These are phyloP conservation scores for Canavalia ensiformis DNA, from an alignment of 306 rosid species.

Conservation along the genomic window DNA sequence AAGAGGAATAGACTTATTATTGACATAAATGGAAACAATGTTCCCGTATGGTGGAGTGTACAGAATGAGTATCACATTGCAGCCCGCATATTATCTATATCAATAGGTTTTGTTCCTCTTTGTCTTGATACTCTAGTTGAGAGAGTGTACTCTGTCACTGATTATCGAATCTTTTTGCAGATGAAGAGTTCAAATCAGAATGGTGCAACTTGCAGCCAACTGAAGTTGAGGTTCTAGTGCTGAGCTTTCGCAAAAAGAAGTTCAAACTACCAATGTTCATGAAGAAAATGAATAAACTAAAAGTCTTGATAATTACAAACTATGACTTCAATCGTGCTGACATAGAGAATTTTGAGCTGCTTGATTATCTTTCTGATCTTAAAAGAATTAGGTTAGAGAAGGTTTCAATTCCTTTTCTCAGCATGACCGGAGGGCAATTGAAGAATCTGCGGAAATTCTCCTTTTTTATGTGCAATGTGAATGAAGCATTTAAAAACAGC, in stretches of 20 bases:
- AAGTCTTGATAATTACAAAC: slow-evolving; percentile 63
- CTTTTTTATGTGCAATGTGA: slow-evolving; percentile 70
- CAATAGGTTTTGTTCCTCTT: slow-evolving; percentile 62
- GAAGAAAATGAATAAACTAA: slow-evolving; percentile 61
- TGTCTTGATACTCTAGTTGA: neutral
- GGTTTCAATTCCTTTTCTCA: slow-evolving; percentile 56
- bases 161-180: slow-evolving; percentile 57
- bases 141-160: neutral
- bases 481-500: slow-evolving; percentile 51
- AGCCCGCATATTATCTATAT: slow-evolving; percentile 65
- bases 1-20: slow-evolving; percentile 61
- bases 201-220: slow-evolving; percentile 61
- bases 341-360: slow-evolving; percentile 51
- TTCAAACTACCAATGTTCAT: slow-evolving; percentile 59
- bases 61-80: slow-evolving; percentile 45
- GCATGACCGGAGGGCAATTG: slow-evolving; percentile 39
- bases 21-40: slow-evolving; percentile 53
- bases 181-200: slow-evolving; percentile 56
- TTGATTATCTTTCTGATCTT: slow-evolving; percentile 47
- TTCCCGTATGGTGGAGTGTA: slow-evolving; percentile 68
- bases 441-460: slow-evolving; percentile 64
- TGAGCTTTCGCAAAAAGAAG: slow-evolving; percentile 56
- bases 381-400: slow-evolving; percentile 67
- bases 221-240: slow-evolving; percentile 64
- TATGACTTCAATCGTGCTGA: slow-evolving; percentile 53